phyloP scores from a whole-genome alignment of 2,329 filamentous ascomycete species.

The Pezicula neosporulosa region DNA sequence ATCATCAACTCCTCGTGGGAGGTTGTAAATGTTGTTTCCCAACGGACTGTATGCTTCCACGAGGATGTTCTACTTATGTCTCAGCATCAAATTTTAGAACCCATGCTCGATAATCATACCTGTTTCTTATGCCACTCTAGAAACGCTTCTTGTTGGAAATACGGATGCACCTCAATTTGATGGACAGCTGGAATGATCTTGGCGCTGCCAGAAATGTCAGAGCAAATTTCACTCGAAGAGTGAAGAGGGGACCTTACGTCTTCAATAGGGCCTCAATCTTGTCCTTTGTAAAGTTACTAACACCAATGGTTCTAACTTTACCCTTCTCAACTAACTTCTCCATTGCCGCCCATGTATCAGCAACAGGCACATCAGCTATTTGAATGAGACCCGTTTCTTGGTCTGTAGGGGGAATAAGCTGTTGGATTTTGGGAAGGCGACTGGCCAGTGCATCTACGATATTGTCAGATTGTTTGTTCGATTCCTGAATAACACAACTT shows the following conservation, averaged over 20 bases:
- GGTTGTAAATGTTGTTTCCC: conserved; percentile 46
- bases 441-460: conserved; percentile 61
- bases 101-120: conserved; percentile 63
- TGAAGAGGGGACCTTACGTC: conserved; percentile 28
- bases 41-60: conserved; percentile 63
- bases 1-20: conserved; percentile 43
- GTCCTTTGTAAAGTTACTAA: conserved; percentile 44
- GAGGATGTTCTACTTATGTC: conserved; percentile 55
- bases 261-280: conserved; percentile 37
- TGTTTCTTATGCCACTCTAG: conserved; percentile 58
- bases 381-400: conserved; percentile 28
- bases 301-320: conserved; percentile 41
- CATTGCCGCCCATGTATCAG: conserved; percentile 42
- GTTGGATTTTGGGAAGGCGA: conserved; percentile 36
- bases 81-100: conserved; percentile 58
- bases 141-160: conserved; percentile 53
- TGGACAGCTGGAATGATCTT: conserved; percentile 43
- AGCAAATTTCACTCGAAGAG: conserved; percentile 38
- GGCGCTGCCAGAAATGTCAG: conserved; percentile 50
- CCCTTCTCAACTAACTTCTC: conserved; percentile 32
- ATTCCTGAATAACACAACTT: conserved; percentile 35
- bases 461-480: conserved; percentile 39
- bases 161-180: conserved; percentile 66
- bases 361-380: conserved; percentile 40
- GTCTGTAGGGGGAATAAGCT: conserved; percentile 36